Base-by-base conservation (phyloP, 2,329 filamentous ascomycete species). In the Colletotrichum kahawae region DNA sequence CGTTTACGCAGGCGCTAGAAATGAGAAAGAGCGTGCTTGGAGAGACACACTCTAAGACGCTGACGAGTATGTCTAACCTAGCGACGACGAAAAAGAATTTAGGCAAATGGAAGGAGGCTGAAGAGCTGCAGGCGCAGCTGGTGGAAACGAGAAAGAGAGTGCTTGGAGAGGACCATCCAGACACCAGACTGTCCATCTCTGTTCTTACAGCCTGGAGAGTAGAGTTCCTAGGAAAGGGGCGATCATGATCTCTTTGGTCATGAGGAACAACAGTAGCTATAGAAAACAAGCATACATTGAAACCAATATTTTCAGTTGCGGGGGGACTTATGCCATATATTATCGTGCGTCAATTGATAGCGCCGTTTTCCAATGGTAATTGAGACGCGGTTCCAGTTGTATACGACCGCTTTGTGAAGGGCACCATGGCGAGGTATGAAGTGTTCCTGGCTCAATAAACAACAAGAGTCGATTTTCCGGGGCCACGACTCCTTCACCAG, bases 41-140 rank as follows among this genome's bases (percentile, higher is more conserved):
- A 2, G 18, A 12, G 9, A 43, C 7, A 16, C 0, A 12, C 18
- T 12, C 38, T 2, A 0, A 12, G 18, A 43, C 18, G 12, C 18
- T 43, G n/a, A n/a, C 2, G 12, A 2, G 9, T 43, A 12, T n/a
- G 5, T 2, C 0, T 43, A n/a, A 43, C 18, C 9, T 43, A 43
- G 38, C 18, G 9, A 0, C 0, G 5, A 12, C 3, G 18, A 1
- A n/a, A n/a, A 43, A 10, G 18, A 6, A 2, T 0, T 0, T 43
- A 18, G 38, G 38, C 8, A 3, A 43, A n/a, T 1, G 38, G 18
- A 12, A 43, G 38, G 10, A 43, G 5, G 38, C 38, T 43, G 18
- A n/a, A 43, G 38, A 43, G 9, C 9, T 43, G 38, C 18, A n/a
- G 18, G 1, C 38, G 2, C 38, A 43, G 4, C 9, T 43, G 38